Conservation (phyloP, 164 flowering plant species). For the Berberis vulgaris region DNA sequence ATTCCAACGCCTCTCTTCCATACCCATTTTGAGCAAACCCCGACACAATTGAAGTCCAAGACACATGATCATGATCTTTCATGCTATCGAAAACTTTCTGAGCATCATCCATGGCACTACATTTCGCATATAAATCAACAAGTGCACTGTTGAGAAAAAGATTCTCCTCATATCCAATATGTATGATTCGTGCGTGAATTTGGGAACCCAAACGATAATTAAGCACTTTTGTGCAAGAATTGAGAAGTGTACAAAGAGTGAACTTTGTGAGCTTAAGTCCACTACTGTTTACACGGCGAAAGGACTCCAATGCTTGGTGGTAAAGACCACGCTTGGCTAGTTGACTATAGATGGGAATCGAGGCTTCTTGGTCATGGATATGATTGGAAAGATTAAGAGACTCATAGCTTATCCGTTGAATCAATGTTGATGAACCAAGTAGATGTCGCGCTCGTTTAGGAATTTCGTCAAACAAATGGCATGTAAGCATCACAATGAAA, state of each 20-base stretch:
- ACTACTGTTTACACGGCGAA: constrained; percentile 10
- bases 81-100: constrained; percentile 28
- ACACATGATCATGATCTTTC: constrained; percentile 32
- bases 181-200: constrained; percentile 29
- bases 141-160: constrained; percentile 29
- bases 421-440: too few species aligned
- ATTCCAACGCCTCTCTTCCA: constrained; percentile 26
- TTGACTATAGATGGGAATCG: too few species aligned
- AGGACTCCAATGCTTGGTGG: constrained; percentile 14
- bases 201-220: constrained; percentile 27
- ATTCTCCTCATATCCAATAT: constrained; percentile 21
- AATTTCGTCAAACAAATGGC: too few species aligned
- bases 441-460: too few species aligned
- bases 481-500: too few species aligned
- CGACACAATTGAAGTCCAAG: constrained; percentile 39
- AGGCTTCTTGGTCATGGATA: too few species aligned
- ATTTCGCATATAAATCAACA: constrained; percentile 36
- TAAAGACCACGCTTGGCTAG: background rate
- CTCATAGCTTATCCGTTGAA: too few species aligned
- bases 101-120: constrained; percentile 25
- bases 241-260: constrained; percentile 18
- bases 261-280: constrained; percentile 20
- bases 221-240: constrained; percentile 16
- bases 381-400: too few species aligned
- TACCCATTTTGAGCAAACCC: constrained; percentile 32